Evolutionary conservation across 345 rosid genomes (phyloP).

Genomic region (Barbarea vulgaris): DNA sequence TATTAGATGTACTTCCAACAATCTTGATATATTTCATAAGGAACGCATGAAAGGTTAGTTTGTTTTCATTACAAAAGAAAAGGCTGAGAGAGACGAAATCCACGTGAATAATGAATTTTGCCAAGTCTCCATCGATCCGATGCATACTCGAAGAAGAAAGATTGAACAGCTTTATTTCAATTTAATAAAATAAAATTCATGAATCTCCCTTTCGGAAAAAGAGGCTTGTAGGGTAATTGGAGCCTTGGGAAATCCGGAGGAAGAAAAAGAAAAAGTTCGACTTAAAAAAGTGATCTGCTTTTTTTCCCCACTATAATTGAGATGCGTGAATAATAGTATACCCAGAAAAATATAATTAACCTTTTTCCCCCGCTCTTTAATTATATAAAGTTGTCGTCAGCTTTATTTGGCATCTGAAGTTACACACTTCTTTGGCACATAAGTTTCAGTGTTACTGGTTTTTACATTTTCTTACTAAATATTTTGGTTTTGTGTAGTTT

Average conservation of each 20-base stretch:
- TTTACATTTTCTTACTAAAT: neutral
- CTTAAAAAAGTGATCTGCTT: constrained; percentile 6
- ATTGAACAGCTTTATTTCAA: constrained; percentile 1
- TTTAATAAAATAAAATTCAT: neutral
- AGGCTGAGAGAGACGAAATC: constrained; percentile 3
- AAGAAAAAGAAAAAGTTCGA: constrained; percentile 1
- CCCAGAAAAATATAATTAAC: neutral
- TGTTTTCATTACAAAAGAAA: constrained; percentile 12
- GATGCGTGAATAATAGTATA: constrained; percentile 3
- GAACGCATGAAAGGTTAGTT: constrained; percentile 1
- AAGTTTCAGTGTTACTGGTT: too few relatives aligned
- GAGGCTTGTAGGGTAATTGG: constrained; percentile 28
- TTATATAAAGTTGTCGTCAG: constrained; percentile 11
- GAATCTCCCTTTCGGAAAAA: constrained; percentile 14
- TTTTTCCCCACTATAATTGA: constrained; percentile 25
- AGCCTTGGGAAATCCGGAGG: constrained; percentile 34
- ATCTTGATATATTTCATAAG: neutral
- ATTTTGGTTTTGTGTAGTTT: neutral
- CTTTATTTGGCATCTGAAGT: neutral
- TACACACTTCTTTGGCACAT: neutral
- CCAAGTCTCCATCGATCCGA: neutral
- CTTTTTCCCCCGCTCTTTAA: neutral
- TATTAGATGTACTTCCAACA: neutral
- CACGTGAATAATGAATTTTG: constrained; percentile 13
- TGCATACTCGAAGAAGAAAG: constrained; percentile 20